A percentile compares a stretch with the other conserved stretches of the same genome.
These are phyloP conservation scores for Verticillium albo-atrum DNA, from an alignment of 2,329 filamentous ascomycete species.

Conservation along the genomic window DNA sequence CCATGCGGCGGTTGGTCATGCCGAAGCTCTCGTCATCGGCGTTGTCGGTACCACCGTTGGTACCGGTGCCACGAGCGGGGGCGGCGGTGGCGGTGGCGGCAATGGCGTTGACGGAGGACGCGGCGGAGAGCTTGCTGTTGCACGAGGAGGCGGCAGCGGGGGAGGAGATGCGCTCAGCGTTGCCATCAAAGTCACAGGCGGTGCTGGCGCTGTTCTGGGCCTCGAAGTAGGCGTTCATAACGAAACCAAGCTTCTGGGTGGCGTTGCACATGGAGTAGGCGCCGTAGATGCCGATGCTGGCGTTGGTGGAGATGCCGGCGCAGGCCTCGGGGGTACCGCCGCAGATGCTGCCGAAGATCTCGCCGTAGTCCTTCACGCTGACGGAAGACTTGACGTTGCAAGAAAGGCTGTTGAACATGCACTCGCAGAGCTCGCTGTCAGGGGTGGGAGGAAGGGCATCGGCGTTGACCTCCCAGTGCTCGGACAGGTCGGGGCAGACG, in stretches of 20 bases:
- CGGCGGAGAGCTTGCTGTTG: slow-evolving; percentile 53
- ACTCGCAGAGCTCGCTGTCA: slow-evolving; percentile 73
- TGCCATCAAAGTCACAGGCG: slow-evolving; percentile 69
- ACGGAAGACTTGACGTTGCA: slow-evolving; percentile 64
- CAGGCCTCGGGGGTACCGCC: slow-evolving; percentile 53
- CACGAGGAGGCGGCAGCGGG: slow-evolving; percentile 48
- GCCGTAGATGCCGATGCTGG: slow-evolving; percentile 65
- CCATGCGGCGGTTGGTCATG: slow-evolving; percentile 28
- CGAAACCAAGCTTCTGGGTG: slow-evolving; percentile 68
- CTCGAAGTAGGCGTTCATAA: slow-evolving; percentile 69
- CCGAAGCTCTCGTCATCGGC: slow-evolving; percentile 28
- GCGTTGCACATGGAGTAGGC: slow-evolving; percentile 73
- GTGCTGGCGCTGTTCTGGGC: slow-evolving; percentile 44
- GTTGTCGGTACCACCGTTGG: slow-evolving; percentile 7
- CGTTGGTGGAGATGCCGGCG: slow-evolving; percentile 64
- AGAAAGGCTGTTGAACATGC: slow-evolving; percentile 71
- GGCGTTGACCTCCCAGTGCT: slow-evolving; percentile 64
- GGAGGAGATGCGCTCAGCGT: slow-evolving; percentile 51
- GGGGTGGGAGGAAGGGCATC: slow-evolving; percentile 74
- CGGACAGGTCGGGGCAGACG: slow-evolving; percentile 63
- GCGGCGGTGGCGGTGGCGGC: slow-evolving; percentile 41
- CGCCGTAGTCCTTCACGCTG: slow-evolving; percentile 52
- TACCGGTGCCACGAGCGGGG: slow-evolving; percentile 23
- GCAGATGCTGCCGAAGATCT: slow-evolving; percentile 73
- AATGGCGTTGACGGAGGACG: slow-evolving; percentile 50